phyloP scores from a whole-genome alignment of 2,329 filamentous ascomycete species.

The Aspergillus pseudoterreus region DNA sequence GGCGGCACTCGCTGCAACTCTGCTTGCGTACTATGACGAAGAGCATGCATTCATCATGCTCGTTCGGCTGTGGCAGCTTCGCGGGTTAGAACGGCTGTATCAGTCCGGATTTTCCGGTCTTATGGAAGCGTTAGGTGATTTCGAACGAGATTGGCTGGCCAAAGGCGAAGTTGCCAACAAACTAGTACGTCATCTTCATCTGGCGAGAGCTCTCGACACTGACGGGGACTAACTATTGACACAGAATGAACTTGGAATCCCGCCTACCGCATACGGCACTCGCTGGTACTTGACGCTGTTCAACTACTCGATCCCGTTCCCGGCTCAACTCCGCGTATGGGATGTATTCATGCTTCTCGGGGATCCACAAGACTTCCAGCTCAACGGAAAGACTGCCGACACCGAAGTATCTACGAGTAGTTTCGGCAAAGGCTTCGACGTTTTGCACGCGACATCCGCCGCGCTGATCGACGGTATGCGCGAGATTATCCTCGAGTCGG shows the following conservation, averaged over 20 bases:
- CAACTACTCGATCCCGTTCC: slow-evolving; percentile 93
- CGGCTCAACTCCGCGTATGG: slow-evolving; percentile 92
- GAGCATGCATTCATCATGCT: slow-evolving; percentile 94
- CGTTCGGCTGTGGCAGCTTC: slow-evolving; percentile 85
- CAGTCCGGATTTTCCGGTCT: slow-evolving; percentile 78
- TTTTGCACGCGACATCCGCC: slow-evolving; percentile 84
- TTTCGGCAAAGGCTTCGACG: slow-evolving; percentile 68
- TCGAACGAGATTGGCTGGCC: slow-evolving; percentile 77
- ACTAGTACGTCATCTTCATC: slow-evolving; percentile 57
- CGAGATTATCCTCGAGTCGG: slow-evolving; percentile 82
- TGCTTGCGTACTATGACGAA: slow-evolving; percentile 96
- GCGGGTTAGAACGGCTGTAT: slow-evolving; percentile 82
- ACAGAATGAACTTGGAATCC: slow-evolving; percentile 72
- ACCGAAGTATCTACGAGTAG: slow-evolving; percentile 26
- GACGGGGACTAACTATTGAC: slow-evolving; percentile 7
- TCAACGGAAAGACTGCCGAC: slow-evolving; percentile 16
- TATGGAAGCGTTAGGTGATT: slow-evolving; percentile 80
- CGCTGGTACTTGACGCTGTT: slow-evolving; percentile 97
- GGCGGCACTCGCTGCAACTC: slow-evolving; percentile 85
- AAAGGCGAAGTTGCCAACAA: slow-evolving; percentile 74
- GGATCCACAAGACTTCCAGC: slow-evolving; percentile 54
- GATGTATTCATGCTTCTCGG: slow-evolving; percentile 96
- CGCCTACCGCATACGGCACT: slow-evolving; percentile 89
- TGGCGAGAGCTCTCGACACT: neutral
- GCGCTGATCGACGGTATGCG: slow-evolving; percentile 87